Percentiles rank a stretch among this genome's conserved stretches.
These are phyloP conservation scores for Metschnikowia peoriensis DNA, from an alignment of 805 yeast genomes.

Conservation along the genomic window DNA sequence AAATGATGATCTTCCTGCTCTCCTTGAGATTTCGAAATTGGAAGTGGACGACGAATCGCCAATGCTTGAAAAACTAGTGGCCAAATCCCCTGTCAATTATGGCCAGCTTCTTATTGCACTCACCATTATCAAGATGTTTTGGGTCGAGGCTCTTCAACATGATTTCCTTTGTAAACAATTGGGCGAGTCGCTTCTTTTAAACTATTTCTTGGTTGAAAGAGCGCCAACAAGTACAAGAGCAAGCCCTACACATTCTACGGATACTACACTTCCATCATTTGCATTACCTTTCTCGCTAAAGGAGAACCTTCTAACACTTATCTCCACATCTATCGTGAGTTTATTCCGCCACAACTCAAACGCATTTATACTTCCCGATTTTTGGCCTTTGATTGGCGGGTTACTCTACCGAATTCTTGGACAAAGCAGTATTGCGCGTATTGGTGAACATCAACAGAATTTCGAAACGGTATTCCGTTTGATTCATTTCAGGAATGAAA, in stretches of 20 bases:
- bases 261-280: background rate
- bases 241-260: background rate
- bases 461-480: constrained; percentile 52
- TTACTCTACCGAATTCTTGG: constrained; percentile 42
- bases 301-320: constrained; percentile 29
- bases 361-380: constrained; percentile 60
- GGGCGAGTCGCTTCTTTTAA: constrained; percentile 56
- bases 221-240: constrained; percentile 19
- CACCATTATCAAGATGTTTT: constrained; percentile 61
- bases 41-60: constrained; percentile 25
- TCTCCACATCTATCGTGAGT: constrained; percentile 32
- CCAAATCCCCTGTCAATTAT: constrained; percentile 23
- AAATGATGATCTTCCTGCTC: constrained; percentile 22
- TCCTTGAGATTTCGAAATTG: constrained; percentile 19
- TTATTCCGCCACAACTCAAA: constrained; percentile 53
- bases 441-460: constrained; percentile 23
- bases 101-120: constrained; percentile 37
- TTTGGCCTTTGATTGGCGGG: constrained; percentile 56
- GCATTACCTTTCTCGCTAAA: constrained; percentile 14
- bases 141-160: constrained; percentile 60
- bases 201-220: constrained; percentile 40
- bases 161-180: constrained; percentile 64
- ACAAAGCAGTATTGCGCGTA: constrained; percentile 20
- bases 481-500: constrained; percentile 67
- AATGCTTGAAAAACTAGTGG: constrained; percentile 2